Evolutionary conservation across 2,329 filamentous ascomycete species (phyloP).

Genomic region (Cladosporium sp.): DNA sequence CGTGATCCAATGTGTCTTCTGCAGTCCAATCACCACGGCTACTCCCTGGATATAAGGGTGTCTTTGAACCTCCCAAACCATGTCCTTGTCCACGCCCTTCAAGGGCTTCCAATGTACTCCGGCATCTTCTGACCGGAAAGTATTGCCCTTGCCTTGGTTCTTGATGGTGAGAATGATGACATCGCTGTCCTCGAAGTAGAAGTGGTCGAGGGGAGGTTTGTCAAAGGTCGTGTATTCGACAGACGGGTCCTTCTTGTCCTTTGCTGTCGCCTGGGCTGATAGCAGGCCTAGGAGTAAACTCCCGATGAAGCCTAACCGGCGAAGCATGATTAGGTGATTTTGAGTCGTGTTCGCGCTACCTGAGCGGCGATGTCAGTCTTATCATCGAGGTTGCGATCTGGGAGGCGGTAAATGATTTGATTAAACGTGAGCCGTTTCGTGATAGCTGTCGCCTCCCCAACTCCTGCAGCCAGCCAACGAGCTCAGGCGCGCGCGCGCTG

Average conservation of each 20-base stretch:
- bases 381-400: constrained; percentile 7
- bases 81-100: constrained; percentile 63
- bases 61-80: constrained; percentile 64
- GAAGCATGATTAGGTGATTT: constrained; percentile 15
- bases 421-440: constrained; percentile 5
- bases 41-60: constrained; percentile 77
- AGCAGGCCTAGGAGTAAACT: constrained; percentile 28
- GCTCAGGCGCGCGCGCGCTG: constrained; percentile 5
- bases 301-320: constrained; percentile 13
- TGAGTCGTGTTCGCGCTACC: constrained; percentile 17
- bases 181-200: constrained; percentile 91
- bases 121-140: constrained; percentile 79
- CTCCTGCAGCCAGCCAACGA: constrained; percentile 7
- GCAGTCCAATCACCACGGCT: constrained; percentile 73
- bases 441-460: constrained; percentile 14
- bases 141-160: constrained; percentile 61
- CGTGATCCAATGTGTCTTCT: constrained; percentile 76
- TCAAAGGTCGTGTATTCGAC: constrained; percentile 67
- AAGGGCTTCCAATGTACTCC: constrained; percentile 74
- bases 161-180: constrained; percentile 66
- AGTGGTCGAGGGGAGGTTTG: constrained; percentile 65
- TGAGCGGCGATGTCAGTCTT: constrained; percentile 6
- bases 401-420: neutral
- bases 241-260: constrained; percentile 51
- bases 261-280: constrained; percentile 27